Evolutionary conservation across 345 rosid genomes (phyloP), one percentile per base, ranked within the genome.

Genomic region (Eucalyptus curtisii): DNA sequence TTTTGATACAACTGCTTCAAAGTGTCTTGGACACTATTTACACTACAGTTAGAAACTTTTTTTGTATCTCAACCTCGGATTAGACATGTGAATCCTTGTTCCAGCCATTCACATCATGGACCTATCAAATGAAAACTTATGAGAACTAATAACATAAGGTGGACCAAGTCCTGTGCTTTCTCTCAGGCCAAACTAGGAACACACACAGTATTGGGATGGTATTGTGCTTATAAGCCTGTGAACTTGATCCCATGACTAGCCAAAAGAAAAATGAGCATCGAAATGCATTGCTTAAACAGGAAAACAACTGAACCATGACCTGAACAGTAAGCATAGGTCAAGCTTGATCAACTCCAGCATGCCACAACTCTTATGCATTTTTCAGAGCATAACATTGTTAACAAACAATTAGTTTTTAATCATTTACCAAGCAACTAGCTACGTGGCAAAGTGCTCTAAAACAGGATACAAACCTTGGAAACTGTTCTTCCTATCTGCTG

Each of bases 401-500:
- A 20, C 4, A 15, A 76, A 44, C 84, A 40, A 40, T 76, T 76
- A 76, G 30, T 40, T 10, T 64, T 64, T 64, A 15, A n/a, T n/a
- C 37, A 64, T 64, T n/a, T 64, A 40, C 45, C 49, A 88, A 88
- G 25, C 55, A 55, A 33, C 27, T 25, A 47, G 80, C 55, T 40
- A 40, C 13, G 15, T 37, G 84, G 27, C 45, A 50, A 86, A 30
- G 2, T 13, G 87, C 86, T 40, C 85, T n/a, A 68, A 87, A 81
- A 61, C 15, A 47, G 85, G 86, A 88, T 64, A 86, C 89, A 81
- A 13, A 98, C 99, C 99, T 96, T 98, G 92, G 99, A 90, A 88
- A 95, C 91, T 49, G 98, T 94, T 91, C 99, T 95, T 82, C 98
- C 99, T 90, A 98, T 90, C 40, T 97, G 95, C 89, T 98, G 99